phyloP scores from a whole-genome alignment of 768 basidiomycete species.

The Naganishia vaughanmartiniae region DNA sequence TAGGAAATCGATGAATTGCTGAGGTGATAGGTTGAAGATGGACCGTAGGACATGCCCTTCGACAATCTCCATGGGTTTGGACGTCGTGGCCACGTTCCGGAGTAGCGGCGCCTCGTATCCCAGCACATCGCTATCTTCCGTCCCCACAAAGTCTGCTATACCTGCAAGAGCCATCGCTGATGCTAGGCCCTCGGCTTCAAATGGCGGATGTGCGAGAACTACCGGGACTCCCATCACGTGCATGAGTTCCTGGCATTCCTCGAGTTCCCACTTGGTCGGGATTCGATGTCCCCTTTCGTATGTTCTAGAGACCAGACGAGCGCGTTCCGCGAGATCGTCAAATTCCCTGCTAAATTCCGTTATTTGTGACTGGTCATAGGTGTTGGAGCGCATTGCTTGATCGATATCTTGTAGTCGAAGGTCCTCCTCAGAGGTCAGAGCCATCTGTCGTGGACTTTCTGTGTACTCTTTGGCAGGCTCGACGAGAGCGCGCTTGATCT shows the following conservation, averaged over 20 bases:
- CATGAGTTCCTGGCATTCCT: slow-evolving; percentile 68
- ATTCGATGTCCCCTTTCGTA: slow-evolving; percentile 46
- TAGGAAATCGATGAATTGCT: slow-evolving; percentile 74
- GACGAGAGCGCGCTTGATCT: slow-evolving; percentile 9
- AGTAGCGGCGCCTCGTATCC: slow-evolving; percentile 64
- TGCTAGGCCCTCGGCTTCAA: slow-evolving; percentile 83
- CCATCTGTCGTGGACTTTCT: slow-evolving; percentile 42
- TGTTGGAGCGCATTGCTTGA: neutral
- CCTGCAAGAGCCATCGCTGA: slow-evolving; percentile 72
- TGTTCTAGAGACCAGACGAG: slow-evolving; percentile 34
- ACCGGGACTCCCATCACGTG: slow-evolving; percentile 78
- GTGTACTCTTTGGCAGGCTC: slow-evolving; percentile 29
- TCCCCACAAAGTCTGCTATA: slow-evolving; percentile 79
- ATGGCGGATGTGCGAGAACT: slow-evolving; percentile 65
- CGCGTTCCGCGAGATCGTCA: neutral
- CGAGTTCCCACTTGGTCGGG: slow-evolving; percentile 67
- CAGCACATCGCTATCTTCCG: slow-evolving; percentile 63
- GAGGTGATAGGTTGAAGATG: slow-evolving; percentile 60
- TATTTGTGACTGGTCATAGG: neutral
- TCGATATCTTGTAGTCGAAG: slow-evolving; percentile 10
- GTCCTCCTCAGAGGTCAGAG: slow-evolving; percentile 34
- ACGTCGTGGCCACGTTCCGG: slow-evolving; percentile 67
- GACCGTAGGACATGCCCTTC: slow-evolving; percentile 64
- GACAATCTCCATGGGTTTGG: slow-evolving; percentile 64
- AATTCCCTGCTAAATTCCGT: slow-evolving; percentile 3